Evolutionary conservation across 495 filamentous ascomycete genomes (phyloP).

Genomic region (Penicillium malachiteum): DNA sequence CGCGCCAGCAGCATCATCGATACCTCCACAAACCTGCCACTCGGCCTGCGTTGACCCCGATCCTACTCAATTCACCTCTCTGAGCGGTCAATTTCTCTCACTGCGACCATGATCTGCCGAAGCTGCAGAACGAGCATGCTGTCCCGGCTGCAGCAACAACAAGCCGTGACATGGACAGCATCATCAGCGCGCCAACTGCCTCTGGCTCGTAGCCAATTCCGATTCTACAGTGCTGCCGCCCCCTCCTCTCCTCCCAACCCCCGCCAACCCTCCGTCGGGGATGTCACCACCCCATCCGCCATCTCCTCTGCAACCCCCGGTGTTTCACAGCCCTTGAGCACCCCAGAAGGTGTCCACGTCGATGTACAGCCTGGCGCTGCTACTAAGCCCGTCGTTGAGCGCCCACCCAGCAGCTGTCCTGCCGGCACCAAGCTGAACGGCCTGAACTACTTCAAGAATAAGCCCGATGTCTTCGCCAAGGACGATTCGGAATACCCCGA

Average conservation of each 20-base stretch:
- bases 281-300: slow-evolving; percentile 41
- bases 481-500: slow-evolving; percentile 84
- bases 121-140: slow-evolving; percentile 46
- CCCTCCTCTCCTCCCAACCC: slow-evolving; percentile 51
- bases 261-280: slow-evolving; percentile 43
- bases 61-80: neutral
- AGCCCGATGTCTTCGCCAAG: slow-evolving; percentile 68
- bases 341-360: slow-evolving; percentile 35
- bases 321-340: slow-evolving; percentile 47
- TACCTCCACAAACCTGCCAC: slow-evolving; percentile 7
- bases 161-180: slow-evolving; percentile 28
- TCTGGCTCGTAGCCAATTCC: slow-evolving; percentile 35
- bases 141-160: slow-evolving; percentile 37
- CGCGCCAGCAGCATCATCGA: slow-evolving; percentile 12
- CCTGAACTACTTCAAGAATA: slow-evolving; percentile 84
- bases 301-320: slow-evolving; percentile 45
- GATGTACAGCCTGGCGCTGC: slow-evolving; percentile 28
- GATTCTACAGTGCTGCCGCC: slow-evolving; percentile 42
- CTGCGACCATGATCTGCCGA: slow-evolving; percentile 47
- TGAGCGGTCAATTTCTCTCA: neutral
- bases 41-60: neutral
- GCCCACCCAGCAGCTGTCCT: slow-evolving; percentile 50
- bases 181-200: slow-evolving; percentile 32
- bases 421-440: slow-evolving; percentile 74
- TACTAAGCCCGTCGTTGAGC: slow-evolving; percentile 26